A percentile compares a stretch with the other conserved stretches of the same genome.
These are phyloP conservation scores for Apiotrichum sp. DNA, from an alignment of 1,284 basidiomycete species.

Conservation along the genomic window DNA sequence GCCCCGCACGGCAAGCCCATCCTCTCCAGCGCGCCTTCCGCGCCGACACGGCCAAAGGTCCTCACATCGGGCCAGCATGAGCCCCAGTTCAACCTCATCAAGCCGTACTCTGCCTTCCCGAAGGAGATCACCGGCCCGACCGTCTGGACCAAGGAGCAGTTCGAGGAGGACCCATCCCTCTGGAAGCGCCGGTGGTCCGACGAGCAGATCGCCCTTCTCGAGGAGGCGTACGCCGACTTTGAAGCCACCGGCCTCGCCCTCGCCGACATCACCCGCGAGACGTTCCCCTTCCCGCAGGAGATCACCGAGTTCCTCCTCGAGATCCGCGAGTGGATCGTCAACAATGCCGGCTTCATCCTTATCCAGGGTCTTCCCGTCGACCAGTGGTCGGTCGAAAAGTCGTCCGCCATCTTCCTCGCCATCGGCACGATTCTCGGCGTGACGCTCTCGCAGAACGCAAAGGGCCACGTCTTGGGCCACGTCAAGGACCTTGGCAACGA, in stretches of 20 bases:
- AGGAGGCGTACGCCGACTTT: constrained; percentile 27
- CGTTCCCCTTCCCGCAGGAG: constrained; percentile 23
- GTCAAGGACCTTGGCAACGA: constrained; percentile 49
- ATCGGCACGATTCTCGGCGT: constrained; percentile 43
- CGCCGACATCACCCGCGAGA: constrained; percentile 27
- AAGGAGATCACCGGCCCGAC: constrained; percentile 38
- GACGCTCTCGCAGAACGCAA: constrained; percentile 44
- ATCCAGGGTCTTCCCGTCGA: constrained; percentile 47
- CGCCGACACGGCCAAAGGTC: background rate
- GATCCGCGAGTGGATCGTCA: constrained; percentile 28
- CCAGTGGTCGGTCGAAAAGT: constrained; percentile 42
- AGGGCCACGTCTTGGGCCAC: constrained; percentile 48
- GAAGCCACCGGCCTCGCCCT: constrained; percentile 19
- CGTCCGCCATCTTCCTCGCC: constrained; percentile 46
- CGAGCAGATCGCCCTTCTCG: constrained; percentile 25
- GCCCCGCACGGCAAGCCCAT: background rate
- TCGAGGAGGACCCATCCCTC: constrained; percentile 15
- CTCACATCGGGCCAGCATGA: constrained; percentile 33
- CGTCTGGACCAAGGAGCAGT: constrained; percentile 33
- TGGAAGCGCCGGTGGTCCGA: constrained; percentile 32
- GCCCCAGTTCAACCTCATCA: constrained; percentile 16
- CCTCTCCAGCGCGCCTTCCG: background rate
- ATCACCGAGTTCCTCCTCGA: constrained; percentile 20
- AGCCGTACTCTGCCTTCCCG: constrained; percentile 40
- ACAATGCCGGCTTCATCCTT: constrained; percentile 45